Evolutionary conservation across 805 yeast species (phyloP).

Genomic region (Starmerella tilneyi): DNA sequence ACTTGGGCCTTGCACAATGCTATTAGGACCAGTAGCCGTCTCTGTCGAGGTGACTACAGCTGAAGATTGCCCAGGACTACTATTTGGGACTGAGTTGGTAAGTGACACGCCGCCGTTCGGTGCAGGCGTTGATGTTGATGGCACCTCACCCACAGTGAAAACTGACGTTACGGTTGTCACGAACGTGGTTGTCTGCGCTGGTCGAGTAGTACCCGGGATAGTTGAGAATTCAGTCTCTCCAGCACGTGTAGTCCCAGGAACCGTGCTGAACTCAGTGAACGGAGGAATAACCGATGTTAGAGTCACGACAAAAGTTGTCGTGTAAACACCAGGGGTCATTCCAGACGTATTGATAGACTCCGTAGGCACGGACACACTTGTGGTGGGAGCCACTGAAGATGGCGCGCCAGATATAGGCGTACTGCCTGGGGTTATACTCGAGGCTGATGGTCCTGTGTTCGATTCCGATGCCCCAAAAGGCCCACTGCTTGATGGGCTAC

Average conservation of each 20-base stretch:
- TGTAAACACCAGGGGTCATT: conserved; percentile 4
- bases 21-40: background rate
- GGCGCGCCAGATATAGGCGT: background rate
- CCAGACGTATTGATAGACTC: conserved; percentile 9
- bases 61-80: background rate
- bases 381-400: background rate
- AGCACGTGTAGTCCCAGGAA: conserved; percentile 14
- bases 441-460: too few species aligned
- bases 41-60: background rate
- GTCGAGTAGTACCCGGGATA: background rate
- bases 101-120: conserved; percentile 1
- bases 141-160: conserved; percentile 2
- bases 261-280: conserved; percentile 6
- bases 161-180: conserved; percentile 2
- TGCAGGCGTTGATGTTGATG: background rate
- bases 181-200: background rate
- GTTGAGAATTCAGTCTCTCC: conserved; percentile 4
- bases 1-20: background rate
- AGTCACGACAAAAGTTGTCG: background rate
- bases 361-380: conserved; percentile 2
- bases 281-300: background rate
- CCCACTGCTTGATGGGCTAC: too few species aligned
- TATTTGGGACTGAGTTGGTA: background rate
- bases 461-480: too few species aligned
- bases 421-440: background rate